phyloP scores from a whole-genome alignment of 352 stramenopile species.

The Halophytophthora batemanensis region DNA sequence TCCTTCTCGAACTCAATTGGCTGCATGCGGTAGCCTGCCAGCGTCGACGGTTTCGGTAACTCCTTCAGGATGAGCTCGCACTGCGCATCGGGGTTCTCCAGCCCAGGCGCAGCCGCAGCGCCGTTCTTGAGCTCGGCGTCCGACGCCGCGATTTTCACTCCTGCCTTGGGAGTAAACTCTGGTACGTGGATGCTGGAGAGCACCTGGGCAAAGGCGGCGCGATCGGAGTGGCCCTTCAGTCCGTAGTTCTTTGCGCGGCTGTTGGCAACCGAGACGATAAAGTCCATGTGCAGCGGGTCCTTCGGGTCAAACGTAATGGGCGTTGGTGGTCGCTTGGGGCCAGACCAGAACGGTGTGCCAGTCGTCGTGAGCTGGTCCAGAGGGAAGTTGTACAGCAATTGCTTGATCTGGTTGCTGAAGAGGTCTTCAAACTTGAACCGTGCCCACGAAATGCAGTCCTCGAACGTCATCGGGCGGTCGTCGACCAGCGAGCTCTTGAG shows the following conservation, averaged over 20 bases:
- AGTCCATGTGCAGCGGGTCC: conserved; percentile 94
- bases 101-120: conserved; percentile 16
- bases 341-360: conserved; percentile 98
- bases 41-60: conserved; percentile 75
- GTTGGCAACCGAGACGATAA: conserved; percentile 94
- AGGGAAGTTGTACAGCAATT: conserved; percentile 99
- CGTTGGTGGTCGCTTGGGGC: conserved; percentile 95
- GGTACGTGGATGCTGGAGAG: conserved; percentile 90
- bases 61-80: conserved; percentile 72
- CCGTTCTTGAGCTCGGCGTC: conserved; percentile 95
- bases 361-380: conserved; percentile 95
- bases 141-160: conserved; percentile 98
- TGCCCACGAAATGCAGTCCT: conserved; percentile 98
- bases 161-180: conserved; percentile 92
- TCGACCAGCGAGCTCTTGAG: conserved; percentile 93
- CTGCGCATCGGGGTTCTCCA: conserved; percentile 77
- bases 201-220: conserved; percentile 60
- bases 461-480: conserved; percentile 89
- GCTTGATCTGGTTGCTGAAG: conserved; percentile 98
- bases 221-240: conserved; percentile 69
- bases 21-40: conserved; percentile 90
- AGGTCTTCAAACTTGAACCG: conserved; percentile 97
- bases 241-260: conserved; percentile 95
- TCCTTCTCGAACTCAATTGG: conserved; percentile 99
- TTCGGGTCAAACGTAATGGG: conserved; percentile 90